A percentile compares a stretch with the other conserved stretches of the same genome.
Evolutionary conservation across 768 basidiomycete genomes (phyloP).

Genomic region (Cystoderma amianthinum): DNA sequence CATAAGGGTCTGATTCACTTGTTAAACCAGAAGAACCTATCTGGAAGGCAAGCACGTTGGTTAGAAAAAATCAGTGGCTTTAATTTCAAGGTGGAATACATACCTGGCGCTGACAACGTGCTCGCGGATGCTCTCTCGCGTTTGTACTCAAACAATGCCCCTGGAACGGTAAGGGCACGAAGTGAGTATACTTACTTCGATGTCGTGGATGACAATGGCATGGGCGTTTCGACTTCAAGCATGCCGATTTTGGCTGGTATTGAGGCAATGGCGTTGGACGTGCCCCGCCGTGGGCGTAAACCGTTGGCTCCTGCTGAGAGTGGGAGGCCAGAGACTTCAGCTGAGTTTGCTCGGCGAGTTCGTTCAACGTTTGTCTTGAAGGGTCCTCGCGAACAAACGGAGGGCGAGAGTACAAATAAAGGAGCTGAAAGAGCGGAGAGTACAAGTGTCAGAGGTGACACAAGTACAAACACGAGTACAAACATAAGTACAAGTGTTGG

Average conservation of each 20-base stretch:
- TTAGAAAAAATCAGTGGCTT: conserved; percentile 17
- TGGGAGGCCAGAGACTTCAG: too few relatives aligned
- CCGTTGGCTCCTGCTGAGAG: too few relatives aligned
- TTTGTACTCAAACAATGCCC: conserved; percentile 7
- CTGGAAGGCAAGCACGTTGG: conserved; percentile 24
- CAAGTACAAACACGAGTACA: too few relatives aligned
- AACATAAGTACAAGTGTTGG: too few relatives aligned
- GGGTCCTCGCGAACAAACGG: too few relatives aligned
- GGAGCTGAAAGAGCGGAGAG: too few relatives aligned
- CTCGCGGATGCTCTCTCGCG: conserved; percentile 25
- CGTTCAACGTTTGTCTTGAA: too few relatives aligned
- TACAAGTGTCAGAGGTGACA: too few relatives aligned
- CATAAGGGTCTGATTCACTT: conserved; percentile 19
- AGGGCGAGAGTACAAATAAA: too few relatives aligned
- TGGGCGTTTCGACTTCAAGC: neutral
- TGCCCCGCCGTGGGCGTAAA: too few relatives aligned
- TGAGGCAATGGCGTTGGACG: conserved; percentile 4
- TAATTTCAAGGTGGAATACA: conserved; percentile 9
- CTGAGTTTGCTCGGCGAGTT: too few relatives aligned
- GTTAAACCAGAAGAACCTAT: conserved; percentile 20
- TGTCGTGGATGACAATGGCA: conserved; percentile 1
- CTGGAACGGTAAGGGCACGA: conserved; percentile 6
- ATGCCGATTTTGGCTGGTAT: conserved; percentile 8
- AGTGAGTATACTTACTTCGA: conserved; percentile 10
- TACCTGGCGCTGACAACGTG: conserved; percentile 9